phyloP scores from a whole-genome alignment of 2,329 filamentous ascomycete species.

The Thyridium curvatum region DNA sequence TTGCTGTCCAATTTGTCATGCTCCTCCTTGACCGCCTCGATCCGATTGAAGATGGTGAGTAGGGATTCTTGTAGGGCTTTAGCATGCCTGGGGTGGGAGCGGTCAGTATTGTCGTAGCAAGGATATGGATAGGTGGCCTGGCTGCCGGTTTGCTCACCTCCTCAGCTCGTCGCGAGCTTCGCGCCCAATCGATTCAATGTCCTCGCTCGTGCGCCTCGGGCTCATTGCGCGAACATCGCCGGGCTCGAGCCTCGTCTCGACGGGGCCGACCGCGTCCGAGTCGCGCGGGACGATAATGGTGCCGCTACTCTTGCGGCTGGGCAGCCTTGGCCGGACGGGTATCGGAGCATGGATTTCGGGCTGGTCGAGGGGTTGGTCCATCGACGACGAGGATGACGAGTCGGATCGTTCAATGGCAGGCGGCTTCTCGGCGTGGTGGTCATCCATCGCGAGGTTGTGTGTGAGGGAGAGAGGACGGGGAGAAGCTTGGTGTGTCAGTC shows the following conservation, averaged over 20 bases:
- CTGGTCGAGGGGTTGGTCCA: conserved; percentile 23
- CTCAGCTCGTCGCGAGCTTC: conserved; percentile 66
- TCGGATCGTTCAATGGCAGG: conserved; percentile 21
- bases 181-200: conserved; percentile 80
- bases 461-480: too few species aligned
- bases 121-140: too few species aligned
- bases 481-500: too few species aligned
- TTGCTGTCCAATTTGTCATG: conserved; percentile 95
- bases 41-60: conserved; percentile 82
- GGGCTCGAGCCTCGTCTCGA: conserved; percentile 71
- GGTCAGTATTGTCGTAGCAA: not conserved
- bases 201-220: conserved; percentile 81
- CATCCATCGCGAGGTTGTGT: conserved; percentile 1
- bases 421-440: conserved; percentile 3
- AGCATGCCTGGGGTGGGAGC: conserved; percentile 59
- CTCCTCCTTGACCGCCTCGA: conserved; percentile 89
- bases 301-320: conserved; percentile 71
- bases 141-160: conserved; percentile 31
- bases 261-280: conserved; percentile 64
- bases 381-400: conserved; percentile 23
- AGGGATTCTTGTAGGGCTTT: conserved; percentile 84
- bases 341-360: conserved; percentile 41
- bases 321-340: conserved; percentile 58
- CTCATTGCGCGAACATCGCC: conserved; percentile 94
- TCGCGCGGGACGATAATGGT: conserved; percentile 79